Percentiles rank a stretch among this genome's conserved stretches.
phyloP scores from a whole-genome alignment of 805 yeast species.

The Wickerhamiella azyma region DNA sequence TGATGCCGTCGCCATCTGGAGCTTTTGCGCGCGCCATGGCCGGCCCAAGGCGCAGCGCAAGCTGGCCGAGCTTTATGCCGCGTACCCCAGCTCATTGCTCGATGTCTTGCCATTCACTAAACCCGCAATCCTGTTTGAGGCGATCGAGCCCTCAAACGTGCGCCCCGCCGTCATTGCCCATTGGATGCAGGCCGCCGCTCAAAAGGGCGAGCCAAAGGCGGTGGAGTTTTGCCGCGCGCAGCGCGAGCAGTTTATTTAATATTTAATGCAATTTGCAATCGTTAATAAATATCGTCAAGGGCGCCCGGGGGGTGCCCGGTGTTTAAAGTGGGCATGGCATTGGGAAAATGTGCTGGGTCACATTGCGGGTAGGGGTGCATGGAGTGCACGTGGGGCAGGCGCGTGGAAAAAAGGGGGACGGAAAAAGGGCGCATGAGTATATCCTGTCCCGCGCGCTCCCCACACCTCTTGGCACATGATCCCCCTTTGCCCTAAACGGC shows the following conservation, averaged over 20 bases:
- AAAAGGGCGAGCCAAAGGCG: conserved; percentile 11
- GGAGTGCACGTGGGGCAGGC: no score
- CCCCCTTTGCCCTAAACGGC: no score
- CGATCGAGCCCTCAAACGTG: conserved; percentile 11
- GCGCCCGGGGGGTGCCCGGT: no score
- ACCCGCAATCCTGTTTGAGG: conserved; percentile 16
- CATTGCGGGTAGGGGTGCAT: no score
- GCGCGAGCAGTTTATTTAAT: conserved; percentile 8
- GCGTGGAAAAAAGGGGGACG: no score
- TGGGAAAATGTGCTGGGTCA: no score
- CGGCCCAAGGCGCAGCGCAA: conserved; percentile 17
- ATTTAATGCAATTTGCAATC: not conserved
- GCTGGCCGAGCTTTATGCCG: conserved; percentile 19
- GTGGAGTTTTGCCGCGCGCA: conserved; percentile 6
- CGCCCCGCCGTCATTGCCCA: conserved; percentile 17
- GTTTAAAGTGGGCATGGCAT: no score
- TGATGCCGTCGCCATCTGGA: conserved; percentile 20
- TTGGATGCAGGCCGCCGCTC: conserved; percentile 17
- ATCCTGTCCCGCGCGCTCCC: no score
- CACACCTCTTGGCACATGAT: not conserved
- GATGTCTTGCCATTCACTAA: conserved; percentile 18
- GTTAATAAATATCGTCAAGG: not conserved
- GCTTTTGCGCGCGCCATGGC: conserved; percentile 21
- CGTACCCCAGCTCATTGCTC: conserved; percentile 14
- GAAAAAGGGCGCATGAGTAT: no score